A percentile compares a stretch with the other conserved stretches of the same genome.
Evolutionary conservation across 495 filamentous ascomycete genomes (phyloP).

Genomic region (Aspergillus cavernicola): DNA sequence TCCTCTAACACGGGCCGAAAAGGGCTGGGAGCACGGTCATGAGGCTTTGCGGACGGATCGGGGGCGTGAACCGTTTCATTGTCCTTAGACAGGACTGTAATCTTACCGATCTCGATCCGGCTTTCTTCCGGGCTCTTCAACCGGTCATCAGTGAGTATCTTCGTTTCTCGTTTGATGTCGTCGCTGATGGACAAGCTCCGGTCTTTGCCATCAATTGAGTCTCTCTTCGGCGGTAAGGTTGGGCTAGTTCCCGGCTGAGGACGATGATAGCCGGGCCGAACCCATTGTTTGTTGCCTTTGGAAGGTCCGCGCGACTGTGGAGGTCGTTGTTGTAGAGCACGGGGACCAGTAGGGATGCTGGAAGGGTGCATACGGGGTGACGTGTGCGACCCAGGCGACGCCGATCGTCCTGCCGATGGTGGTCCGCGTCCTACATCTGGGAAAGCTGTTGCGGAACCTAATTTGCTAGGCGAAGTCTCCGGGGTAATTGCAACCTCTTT

Average conservation of each 20-base stretch:
- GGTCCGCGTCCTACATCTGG: slow-evolving; percentile 29
- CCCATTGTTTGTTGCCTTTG: slow-evolving; percentile 58
- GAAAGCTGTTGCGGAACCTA: slow-evolving; percentile 20
- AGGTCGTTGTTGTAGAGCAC: slow-evolving; percentile 45
- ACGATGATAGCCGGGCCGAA: slow-evolving; percentile 47
- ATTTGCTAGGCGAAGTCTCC: slow-evolving; percentile 20
- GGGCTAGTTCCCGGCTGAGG: slow-evolving; percentile 27
- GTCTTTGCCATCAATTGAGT: slow-evolving; percentile 38
- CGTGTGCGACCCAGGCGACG: slow-evolving; percentile 39
- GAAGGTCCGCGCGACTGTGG: slow-evolving; percentile 31
- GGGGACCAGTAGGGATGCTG: slow-evolving; percentile 56
- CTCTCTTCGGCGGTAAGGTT: slow-evolving; percentile 33
- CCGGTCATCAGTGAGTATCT: slow-evolving; percentile 5
- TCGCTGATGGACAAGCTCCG: slow-evolving; percentile 25
- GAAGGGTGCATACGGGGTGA: slow-evolving; percentile 50
- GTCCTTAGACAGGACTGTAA: not conserved
- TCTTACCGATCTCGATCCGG: slow-evolving; percentile 9
- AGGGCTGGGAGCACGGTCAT: not conserved
- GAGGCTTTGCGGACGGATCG: not conserved
- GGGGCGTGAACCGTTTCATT: not conserved
- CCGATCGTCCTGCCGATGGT: slow-evolving; percentile 25
- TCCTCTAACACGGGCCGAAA: not conserved
- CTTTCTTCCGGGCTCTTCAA: slow-evolving; percentile 14
- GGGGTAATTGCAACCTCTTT: slow-evolving; percentile 24
- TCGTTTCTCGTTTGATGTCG: slow-evolving; percentile 16